Evolutionary conservation across 2,329 filamentous ascomycete species (phyloP), one percentile per base, ranked within the genome.

Genomic region (Aureobasidium sp.): DNA sequence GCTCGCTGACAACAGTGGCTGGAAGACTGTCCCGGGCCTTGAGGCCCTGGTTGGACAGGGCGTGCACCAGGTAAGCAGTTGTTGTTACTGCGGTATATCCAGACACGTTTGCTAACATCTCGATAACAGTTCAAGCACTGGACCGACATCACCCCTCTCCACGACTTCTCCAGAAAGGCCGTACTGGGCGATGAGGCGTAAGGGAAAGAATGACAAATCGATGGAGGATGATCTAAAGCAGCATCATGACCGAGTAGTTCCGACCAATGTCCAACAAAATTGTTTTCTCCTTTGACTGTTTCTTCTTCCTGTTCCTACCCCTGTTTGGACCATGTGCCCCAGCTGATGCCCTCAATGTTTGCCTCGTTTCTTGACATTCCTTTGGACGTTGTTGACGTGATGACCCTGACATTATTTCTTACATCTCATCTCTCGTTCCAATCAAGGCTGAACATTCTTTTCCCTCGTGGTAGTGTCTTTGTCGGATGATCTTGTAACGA

Each of bases 41-140:
- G 94, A 99, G 73, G 91, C 94, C 31, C 79, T 99, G 60, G 85
- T 91, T 63, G 90, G 89, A 5, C 94, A 99, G 74, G 94, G 83
- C 0, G 76, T 86, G 49, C 89, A 92, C 75, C 93, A 95, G 80
- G 86, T 89, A 57, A 49, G 61, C 8, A 27, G 40, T 21, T 51
- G 21, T 62, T 51, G 62, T 51, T 67, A 89, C 85, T 17, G 11
- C 7, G 13, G 43, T 2, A 23, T 31, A 23, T 4, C 19, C 19
- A 40, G 23, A 50, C 33, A 38, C 23, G 1, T 33, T 9, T n/a
- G 45, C 37, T 55, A 31, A 64, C 51, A 66, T 89, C 93, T 90
- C 73, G 2, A 21, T 45, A 23, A 35, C 33, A 64, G 67, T 73
- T 72, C 61, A 82, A 90, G 74, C 81, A 87, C 60, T 96, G 91